Evolutionary conservation across 768 basidiomycete genomes (phyloP).

Genomic region (Tricholoma sp.): DNA sequence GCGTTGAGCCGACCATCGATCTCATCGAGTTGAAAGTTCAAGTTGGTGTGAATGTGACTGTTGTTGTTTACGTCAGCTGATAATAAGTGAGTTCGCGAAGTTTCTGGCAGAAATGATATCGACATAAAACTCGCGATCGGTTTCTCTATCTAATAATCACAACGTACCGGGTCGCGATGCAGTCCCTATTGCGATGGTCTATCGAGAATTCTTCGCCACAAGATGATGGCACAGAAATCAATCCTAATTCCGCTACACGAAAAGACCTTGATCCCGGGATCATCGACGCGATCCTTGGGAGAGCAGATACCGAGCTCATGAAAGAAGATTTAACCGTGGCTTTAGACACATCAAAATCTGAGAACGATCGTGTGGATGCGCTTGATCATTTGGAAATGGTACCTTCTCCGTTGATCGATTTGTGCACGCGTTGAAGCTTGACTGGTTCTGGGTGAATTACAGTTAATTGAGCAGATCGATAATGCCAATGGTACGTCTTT

Average conservation of each 20-base stretch:
- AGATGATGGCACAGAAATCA: conserved; percentile 24
- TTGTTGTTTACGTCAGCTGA: too few relatives aligned
- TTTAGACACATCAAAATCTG: conserved; percentile 45
- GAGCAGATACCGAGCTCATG: conserved; percentile 78
- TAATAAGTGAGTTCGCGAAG: too few relatives aligned
- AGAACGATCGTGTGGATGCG: conserved; percentile 59
- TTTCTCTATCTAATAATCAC: too few relatives aligned
- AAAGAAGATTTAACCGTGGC: conserved; percentile 71
- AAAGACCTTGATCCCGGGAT: conserved; percentile 74
- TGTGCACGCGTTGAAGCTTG: not conserved
- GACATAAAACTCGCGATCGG: too few relatives aligned
- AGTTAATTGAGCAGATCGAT: conserved; percentile 87
- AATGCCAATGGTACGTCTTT: conserved; percentile 77
- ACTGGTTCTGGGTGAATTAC: not conserved
- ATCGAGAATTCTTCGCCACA: conserved; percentile 59
- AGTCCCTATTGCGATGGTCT: conserved; percentile 77
- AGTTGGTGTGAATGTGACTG: too few relatives aligned
- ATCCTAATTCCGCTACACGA: conserved; percentile 29
- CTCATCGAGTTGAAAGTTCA: too few relatives aligned
- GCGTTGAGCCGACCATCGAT: too few relatives aligned
- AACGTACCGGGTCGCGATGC: conserved; percentile 36
- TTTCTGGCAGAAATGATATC: too few relatives aligned
- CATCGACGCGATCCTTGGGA: conserved; percentile 82
- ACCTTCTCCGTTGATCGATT: conserved; percentile 13
- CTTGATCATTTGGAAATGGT: conserved; percentile 90